Evolutionary conservation across 768 basidiomycete genomes (phyloP).

Genomic region (Leucogyrophana mollusca): DNA sequence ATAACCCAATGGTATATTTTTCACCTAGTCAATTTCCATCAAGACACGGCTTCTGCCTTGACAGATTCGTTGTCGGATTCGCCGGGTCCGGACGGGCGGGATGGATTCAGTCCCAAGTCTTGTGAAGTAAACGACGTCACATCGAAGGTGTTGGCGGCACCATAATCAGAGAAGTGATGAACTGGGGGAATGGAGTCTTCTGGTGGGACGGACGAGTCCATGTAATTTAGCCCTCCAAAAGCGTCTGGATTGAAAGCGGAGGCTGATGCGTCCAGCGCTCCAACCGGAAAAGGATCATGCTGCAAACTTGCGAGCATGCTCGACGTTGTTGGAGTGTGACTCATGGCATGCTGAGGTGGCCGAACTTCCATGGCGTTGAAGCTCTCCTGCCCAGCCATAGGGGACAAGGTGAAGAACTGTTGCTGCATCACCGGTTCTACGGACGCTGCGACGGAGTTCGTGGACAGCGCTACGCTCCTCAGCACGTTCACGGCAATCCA

Average conservation of each 20-base stretch:
- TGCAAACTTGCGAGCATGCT: conserved; percentile 90
- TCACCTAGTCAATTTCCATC: conserved; percentile 14
- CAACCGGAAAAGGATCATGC: conserved; percentile 65
- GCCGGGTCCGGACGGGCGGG: conserved; percentile 46
- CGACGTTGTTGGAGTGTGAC: conserved; percentile 82
- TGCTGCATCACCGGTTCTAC: conserved; percentile 92
- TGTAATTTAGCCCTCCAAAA: conserved; percentile 71
- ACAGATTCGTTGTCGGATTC: conserved; percentile 66
- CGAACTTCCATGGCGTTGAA: conserved; percentile 67
- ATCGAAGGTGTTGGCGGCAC: conserved; percentile 64
- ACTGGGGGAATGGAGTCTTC: conserved; percentile 62
- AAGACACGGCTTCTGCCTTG: conserved; percentile 58
- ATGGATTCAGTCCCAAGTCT: conserved; percentile 58
- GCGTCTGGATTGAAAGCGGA: conserved; percentile 65
- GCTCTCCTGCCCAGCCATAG: conserved; percentile 86
- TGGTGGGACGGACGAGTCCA: conserved; percentile 66
- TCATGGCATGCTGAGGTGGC: conserved; percentile 58
- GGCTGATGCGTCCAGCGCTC: conserved; percentile 63
- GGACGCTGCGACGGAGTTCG: conserved; percentile 88
- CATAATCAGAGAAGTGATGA: conserved; percentile 73
- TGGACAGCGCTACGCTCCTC: conserved; percentile 82
- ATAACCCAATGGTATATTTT: conserved; percentile 20
- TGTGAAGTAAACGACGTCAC: conserved; percentile 65
- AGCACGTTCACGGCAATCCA: conserved; percentile 92
- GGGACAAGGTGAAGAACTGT: conserved; percentile 81